Conservation (phyloP, 192 early-diverging fungal genomes). For the Dissophora ornata region DNA sequence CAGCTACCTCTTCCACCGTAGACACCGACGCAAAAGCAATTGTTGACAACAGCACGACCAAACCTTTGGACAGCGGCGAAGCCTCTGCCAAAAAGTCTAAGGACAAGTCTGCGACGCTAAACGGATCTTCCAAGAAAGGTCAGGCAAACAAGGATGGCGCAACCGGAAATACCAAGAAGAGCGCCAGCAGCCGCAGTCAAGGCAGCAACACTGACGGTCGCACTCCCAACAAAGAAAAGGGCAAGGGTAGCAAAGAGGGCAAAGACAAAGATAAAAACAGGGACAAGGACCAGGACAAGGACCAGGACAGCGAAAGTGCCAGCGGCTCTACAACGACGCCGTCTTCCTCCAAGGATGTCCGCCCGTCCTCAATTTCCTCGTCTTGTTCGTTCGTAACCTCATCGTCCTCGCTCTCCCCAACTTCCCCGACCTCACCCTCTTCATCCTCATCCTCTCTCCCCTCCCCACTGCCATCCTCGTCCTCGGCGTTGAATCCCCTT, state of each 20-base stretch:
- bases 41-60: neutral
- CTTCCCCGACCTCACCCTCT: slow-evolving; percentile 18
- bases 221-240: neutral
- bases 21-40: neutral
- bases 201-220: neutral
- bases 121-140: slow-evolving; percentile 2
- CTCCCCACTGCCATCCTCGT: neutral
- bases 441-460: slow-evolving; percentile 15
- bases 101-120: neutral
- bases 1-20: neutral
- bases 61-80: neutral
- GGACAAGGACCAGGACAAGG: neutral
- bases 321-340: neutral
- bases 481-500: neutral
- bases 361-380: slow-evolving; percentile 30
- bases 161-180: neutral
- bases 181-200: neutral
- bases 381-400: slow-evolving; percentile 35
- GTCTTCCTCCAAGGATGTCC: slow-evolving; percentile 4
- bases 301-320: neutral
- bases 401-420: slow-evolving; percentile 34
- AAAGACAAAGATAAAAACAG: neutral
- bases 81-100: neutral
- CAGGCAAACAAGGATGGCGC: neutral
- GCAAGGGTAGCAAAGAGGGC: neutral